Evolutionary conservation across 345 rosid genomes (phyloP).

Genomic region (Brassica incana): DNA sequence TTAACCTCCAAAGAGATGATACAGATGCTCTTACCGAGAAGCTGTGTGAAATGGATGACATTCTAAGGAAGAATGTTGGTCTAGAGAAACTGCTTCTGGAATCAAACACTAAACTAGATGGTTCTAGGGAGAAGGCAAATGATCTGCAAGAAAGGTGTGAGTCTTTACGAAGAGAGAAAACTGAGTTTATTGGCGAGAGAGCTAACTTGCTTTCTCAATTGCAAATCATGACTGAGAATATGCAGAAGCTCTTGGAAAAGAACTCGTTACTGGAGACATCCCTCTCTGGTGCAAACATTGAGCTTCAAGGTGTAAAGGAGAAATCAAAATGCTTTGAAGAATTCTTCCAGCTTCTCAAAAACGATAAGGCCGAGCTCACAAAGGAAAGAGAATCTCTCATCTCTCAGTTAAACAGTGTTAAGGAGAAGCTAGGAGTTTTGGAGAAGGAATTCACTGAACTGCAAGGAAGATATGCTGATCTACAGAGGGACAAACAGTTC

Average conservation of each 20-base stretch:
- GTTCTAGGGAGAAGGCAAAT: conserved; percentile 56
- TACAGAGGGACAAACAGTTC: conserved; percentile 70
- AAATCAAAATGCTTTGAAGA: conserved; percentile 78
- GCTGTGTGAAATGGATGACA: conserved; percentile 53
- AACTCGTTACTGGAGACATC: conserved; percentile 57
- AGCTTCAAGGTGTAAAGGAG: conserved; percentile 67
- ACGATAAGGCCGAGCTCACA: conserved; percentile 64
- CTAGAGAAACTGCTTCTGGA: conserved; percentile 71
- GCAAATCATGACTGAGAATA: conserved; percentile 69
- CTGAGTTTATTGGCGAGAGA: conserved; percentile 64
- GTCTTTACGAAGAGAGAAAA: conserved; percentile 70
- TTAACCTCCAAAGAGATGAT: conserved; percentile 50
- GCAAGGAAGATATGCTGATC: conserved; percentile 58
- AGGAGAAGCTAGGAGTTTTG: conserved; percentile 58
- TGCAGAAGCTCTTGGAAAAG: conserved; percentile 69
- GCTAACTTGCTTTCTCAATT: conserved; percentile 78
- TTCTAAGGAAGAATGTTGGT: conserved; percentile 56
- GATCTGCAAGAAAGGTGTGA: conserved; percentile 63
- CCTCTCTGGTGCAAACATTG: conserved; percentile 64
- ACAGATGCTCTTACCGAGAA: conserved; percentile 50
- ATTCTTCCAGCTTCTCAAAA: conserved; percentile 62
- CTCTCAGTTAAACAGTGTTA: conserved; percentile 60
- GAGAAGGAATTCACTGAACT: conserved; percentile 66
- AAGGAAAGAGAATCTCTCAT: conserved; percentile 56
- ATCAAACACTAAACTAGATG: conserved; percentile 70